Evolutionary conservation across 163 green algal species (phyloP), one percentile per base, ranked within the genome.

Genomic region (Chlamydomonas reinhardtii): DNA sequence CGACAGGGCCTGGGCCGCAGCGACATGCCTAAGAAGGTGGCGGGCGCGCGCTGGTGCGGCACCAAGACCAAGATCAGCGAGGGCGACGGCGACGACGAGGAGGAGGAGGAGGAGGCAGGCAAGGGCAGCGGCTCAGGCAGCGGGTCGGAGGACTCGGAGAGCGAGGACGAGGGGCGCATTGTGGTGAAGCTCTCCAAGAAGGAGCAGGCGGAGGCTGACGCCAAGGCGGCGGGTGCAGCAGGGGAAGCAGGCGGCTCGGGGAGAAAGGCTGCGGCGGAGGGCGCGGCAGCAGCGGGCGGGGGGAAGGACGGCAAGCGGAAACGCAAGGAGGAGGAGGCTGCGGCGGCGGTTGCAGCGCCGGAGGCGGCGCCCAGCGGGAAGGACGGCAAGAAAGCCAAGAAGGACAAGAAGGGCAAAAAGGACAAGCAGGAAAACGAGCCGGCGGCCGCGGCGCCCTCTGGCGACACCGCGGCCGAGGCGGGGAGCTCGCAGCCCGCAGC

Each of bases 11-110:
- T 98, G 82, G 95, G 95, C 15, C 91, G 93, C 4, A 85, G 89
- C 32, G 79, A 73, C 56, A 91, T 92, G 86, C 93, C 93, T 5
- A 97, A 96, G 64, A 96, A 96, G 86, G 93, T 97, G 15, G 95
- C 89, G 2, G 95, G 95, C 16, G 92, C 88, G 1, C 87, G 91
- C 19, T 98, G 95, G 94, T 78, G 85, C 48, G 95, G 95, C 39
- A 97, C 84, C 59, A 98, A 97, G 79, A 95, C 84, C 31, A 90
- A 87, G 39, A 86, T 97, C 19, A 86, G 35, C 3, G 91, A 93
- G 65, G 90, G 85, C 54, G 91, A 95, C 24, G 90, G 92, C 22
- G 93, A 96, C 0, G 89, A 81, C 5, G 87, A 89, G 32, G 78
- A 87, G 2, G 87, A 90, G 35, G 71, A 87, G 39, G 76, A 82